Percentiles rank a stretch among this genome's conserved stretches.
Evolutionary conservation across 306 rosid genomes (phyloP).

Genomic region (Fagus crenata): DNA sequence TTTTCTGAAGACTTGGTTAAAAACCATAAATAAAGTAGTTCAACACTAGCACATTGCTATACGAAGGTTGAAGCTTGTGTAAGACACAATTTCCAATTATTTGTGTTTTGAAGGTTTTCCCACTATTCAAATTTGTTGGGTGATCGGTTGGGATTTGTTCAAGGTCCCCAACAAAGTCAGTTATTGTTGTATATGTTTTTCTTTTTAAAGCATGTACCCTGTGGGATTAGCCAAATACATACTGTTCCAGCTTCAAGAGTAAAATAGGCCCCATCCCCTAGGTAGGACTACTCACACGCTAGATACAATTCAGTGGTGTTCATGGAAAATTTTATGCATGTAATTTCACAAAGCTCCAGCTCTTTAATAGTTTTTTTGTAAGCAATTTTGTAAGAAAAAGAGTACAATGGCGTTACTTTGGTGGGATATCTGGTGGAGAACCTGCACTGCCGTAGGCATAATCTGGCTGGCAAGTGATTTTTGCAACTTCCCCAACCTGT

Average conservation of each 20-base stretch:
- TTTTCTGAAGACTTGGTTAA: neutral
- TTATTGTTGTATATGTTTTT: neutral
- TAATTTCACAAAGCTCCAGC: neutral
- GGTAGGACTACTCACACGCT: neutral
- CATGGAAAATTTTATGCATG: neutral
- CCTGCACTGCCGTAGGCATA: conserved; percentile 94
- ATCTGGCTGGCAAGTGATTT: conserved; percentile 87
- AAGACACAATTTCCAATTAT: neutral
- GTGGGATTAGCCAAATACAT: neutral
- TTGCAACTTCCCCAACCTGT: conserved; percentile 89
- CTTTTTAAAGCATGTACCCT: neutral
- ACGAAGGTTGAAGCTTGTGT: neutral
- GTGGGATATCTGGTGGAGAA: conserved; percentile 96
- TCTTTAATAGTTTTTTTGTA: neutral
- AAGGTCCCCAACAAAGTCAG: neutral
- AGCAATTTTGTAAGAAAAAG: neutral
- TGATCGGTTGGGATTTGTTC: neutral
- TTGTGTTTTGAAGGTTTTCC: neutral
- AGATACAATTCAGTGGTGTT: neutral
- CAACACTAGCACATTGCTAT: neutral
- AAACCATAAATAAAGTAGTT: neutral
- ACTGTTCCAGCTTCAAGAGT: neutral
- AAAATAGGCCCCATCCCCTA: neutral
- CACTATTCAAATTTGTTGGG: neutral
- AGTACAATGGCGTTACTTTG: conserved; percentile 52